These are phyloP conservation scores for Mycena sanguinolenta DNA, from an alignment of 768 basidiomycete genomes.

Conservation along the genomic window DNA sequence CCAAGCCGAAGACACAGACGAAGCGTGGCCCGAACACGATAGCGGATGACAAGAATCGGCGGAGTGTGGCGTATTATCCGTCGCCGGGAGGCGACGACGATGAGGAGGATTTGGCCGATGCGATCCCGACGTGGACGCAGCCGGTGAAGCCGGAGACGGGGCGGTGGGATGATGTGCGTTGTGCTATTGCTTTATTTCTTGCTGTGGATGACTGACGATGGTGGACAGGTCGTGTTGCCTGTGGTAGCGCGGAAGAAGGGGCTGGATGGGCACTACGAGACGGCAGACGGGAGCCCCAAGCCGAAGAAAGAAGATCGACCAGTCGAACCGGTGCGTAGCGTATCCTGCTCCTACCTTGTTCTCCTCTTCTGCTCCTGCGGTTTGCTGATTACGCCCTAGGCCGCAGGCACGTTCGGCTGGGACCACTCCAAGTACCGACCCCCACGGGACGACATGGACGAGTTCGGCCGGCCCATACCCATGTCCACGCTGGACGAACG, in stretches of 20 bases:
- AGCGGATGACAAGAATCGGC: constrained; percentile 59
- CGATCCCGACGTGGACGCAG: constrained; percentile 88
- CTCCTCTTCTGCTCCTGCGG: too few species aligned
- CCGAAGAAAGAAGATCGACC: constrained; percentile 57
- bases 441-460: constrained; percentile 66
- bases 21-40: constrained; percentile 51
- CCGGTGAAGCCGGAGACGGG: constrained; percentile 70
- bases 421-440: constrained; percentile 79
- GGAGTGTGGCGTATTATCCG: constrained; percentile 79
- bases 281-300: constrained; percentile 76
- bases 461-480: constrained; percentile 75
- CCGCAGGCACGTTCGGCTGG: constrained; percentile 87
- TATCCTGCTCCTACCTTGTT: too few species aligned
- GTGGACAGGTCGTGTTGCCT: constrained; percentile 86
- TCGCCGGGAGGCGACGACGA: constrained; percentile 64
- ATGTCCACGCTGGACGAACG: too few species aligned
- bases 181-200: constrained; percentile 15
- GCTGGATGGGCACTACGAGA: constrained; percentile 76
- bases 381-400: too few species aligned
- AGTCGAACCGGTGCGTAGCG: constrained; percentile 69
- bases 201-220: constrained; percentile 25
- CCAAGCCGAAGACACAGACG: constrained; percentile 57
- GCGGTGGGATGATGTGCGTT: constrained; percentile 87
- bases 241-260: constrained; percentile 89
- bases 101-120: constrained; percentile 72